A percentile compares a stretch with the other conserved stretches of the same genome.
These are phyloP conservation scores for Ceratopteris richardii DNA, from an alignment of 75 land plant species.

Conservation along the genomic window DNA sequence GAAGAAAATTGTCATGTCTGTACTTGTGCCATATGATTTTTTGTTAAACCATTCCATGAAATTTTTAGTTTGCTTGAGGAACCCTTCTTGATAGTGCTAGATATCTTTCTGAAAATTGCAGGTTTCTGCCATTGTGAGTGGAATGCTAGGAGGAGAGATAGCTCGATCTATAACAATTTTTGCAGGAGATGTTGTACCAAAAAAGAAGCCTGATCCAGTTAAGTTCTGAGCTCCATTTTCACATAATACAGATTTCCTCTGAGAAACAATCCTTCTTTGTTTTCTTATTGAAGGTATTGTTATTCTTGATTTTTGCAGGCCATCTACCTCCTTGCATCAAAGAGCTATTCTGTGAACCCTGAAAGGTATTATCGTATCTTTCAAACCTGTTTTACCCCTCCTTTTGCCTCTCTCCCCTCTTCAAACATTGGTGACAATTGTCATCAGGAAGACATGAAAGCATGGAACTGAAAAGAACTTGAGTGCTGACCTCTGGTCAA, in stretches of 20 bases:
- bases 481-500: no score
- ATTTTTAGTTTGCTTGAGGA: no score
- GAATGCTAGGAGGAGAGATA: conserved; percentile 59
- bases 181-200: conserved; percentile 96
- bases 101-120: conserved; percentile 6
- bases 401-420: background rate
- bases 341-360: conserved; percentile 51
- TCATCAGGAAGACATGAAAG: no score
- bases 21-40: no score
- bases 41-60: no score
- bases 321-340: conserved; percentile 58
- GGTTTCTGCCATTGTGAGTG: conserved; percentile 86
- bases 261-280: no score
- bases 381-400: background rate
- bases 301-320: conserved; percentile 31
- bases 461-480: no score
- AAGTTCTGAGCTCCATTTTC: no score
- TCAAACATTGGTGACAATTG: no score
- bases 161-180: conserved; percentile 67
- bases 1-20: no score
- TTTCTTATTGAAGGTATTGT: background rate
- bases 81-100: no score
- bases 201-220: conserved; percentile 94
- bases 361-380: conserved; percentile 37
- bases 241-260: no score